Percentiles rank a stretch among this genome's conserved stretches.
These are phyloP conservation scores for Akanthomyces uredinophilus DNA, from an alignment of 2,329 filamentous ascomycete genomes.

Conservation along the genomic window DNA sequence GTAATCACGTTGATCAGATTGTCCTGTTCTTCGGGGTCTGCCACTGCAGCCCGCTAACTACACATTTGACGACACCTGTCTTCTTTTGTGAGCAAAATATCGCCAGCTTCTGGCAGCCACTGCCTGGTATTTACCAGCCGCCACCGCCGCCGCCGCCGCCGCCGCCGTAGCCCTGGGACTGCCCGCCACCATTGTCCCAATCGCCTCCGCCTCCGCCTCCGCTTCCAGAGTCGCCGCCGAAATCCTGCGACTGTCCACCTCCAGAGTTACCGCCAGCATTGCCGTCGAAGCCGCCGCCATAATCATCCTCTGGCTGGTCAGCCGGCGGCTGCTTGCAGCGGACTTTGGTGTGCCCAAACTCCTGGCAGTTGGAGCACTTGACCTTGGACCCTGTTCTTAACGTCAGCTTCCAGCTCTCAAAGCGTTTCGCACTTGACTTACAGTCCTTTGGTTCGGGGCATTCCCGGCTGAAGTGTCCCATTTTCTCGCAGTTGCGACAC, in stretches of 20 bases:
- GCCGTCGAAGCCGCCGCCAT: constrained; percentile 3
- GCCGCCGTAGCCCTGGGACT: not conserved
- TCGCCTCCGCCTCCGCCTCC: not conserved
- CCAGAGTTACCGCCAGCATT: not conserved
- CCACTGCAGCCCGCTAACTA: no score
- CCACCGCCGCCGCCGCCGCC: not conserved
- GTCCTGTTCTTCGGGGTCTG: no score
- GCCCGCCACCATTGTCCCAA: not conserved
- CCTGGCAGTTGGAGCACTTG: constrained; percentile 34
- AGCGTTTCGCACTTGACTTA: constrained; percentile 20
- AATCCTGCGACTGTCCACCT: not conserved
- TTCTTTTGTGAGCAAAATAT: not conserved
- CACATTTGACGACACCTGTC: not conserved
- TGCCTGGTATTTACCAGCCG: not conserved
- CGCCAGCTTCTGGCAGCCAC: not conserved
- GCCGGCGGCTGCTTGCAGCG: constrained; percentile 30
- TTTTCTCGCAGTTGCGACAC: constrained; percentile 57
- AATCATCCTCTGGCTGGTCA: constrained; percentile 14
- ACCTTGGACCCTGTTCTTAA: constrained; percentile 34
- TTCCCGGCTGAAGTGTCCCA: constrained; percentile 58
- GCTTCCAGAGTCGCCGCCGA: not conserved
- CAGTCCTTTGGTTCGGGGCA: constrained; percentile 51
- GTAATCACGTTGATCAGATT: no score
- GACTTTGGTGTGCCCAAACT: constrained; percentile 36
- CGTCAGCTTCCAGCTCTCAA: constrained; percentile 17